Percentiles rank a stretch among this genome's conserved stretches.
Conservation (phyloP, 2,329 filamentous ascomycete genomes). For the Nothopassalora personata region DNA sequence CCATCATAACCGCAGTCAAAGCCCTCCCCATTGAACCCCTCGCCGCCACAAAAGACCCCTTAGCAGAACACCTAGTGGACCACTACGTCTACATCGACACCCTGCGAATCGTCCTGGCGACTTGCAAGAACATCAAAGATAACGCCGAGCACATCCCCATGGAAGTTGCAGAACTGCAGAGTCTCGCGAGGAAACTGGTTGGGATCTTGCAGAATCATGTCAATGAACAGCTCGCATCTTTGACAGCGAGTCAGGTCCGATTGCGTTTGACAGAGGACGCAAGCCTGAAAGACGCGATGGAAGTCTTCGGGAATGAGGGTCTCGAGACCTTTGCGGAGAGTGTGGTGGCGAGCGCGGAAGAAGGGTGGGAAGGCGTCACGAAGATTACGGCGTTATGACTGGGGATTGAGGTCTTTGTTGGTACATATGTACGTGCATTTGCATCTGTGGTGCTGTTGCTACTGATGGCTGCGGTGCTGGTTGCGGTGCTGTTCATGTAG, state of each 20-base stretch:
- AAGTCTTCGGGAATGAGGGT: conserved; percentile 11
- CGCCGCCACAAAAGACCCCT: conserved; percentile 3
- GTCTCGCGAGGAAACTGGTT: conserved; percentile 16
- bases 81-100: conserved; percentile 27
- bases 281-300: conserved; percentile 10
- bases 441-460: neutral
- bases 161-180: conserved; percentile 16
- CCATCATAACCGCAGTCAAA: conserved; percentile 14
- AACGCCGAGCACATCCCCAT: conserved; percentile 5
- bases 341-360: conserved; percentile 20
- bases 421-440: neutral
- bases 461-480: neutral
- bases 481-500: neutral
- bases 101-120: conserved; percentile 19
- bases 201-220: conserved; percentile 22
- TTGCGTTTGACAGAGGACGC: conserved; percentile 9
- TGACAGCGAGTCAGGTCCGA: conserved; percentile 12
- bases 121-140: conserved; percentile 16
- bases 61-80: conserved; percentile 16
- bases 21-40: conserved; percentile 14
- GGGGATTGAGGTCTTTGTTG: neutral
- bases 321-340: conserved; percentile 19
- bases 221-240: conserved; percentile 13
- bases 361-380: conserved; percentile 29
- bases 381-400: conserved; percentile 15